A percentile compares a stretch with the other conserved stretches of the same genome.
These are phyloP conservation scores for Pulveroboletus sp. DNA, from an alignment of 768 basidiomycete genomes.

Conservation along the genomic window DNA sequence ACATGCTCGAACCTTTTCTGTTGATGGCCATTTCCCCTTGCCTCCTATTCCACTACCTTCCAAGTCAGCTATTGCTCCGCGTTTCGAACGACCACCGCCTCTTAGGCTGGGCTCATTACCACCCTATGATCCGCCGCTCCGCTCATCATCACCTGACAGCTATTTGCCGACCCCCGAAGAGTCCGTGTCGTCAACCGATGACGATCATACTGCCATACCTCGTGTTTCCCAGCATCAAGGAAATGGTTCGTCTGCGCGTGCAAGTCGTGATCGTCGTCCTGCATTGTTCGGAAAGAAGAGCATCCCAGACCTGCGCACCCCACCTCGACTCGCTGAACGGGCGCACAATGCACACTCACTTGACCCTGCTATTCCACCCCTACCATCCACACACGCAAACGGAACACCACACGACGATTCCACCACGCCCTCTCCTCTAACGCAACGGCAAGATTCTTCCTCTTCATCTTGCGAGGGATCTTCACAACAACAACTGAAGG, in stretches of 20 bases:
- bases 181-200: conserved; percentile 49
- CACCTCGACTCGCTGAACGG: conserved; percentile 36
- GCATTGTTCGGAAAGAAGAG: conserved; percentile 69
- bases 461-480: conserved; percentile 37
- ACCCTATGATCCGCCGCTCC: conserved; percentile 41
- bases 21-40: conserved; percentile 57
- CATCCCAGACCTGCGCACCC: conserved; percentile 75
- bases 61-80: conserved; percentile 23
- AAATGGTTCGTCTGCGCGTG: conserved; percentile 50
- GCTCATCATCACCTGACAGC: conserved; percentile 50
- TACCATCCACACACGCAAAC: conserved; percentile 11
- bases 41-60: conserved; percentile 22
- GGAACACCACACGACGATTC: conserved; percentile 27
- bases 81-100: conserved; percentile 44
- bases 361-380: conserved; percentile 19
- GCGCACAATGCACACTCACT: conserved; percentile 24
- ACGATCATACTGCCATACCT: conserved; percentile 34
- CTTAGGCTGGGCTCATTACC: conserved; percentile 47
- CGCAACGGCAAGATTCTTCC: conserved; percentile 44
- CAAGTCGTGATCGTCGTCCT: conserved; percentile 33
- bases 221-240: conserved; percentile 39
- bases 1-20: conserved; percentile 60
- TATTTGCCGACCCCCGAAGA: conserved; percentile 59
- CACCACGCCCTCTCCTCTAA: conserved; percentile 38
- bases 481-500: conserved; percentile 20